These are phyloP conservation scores for Argentina anserina DNA, from an alignment of 306 rosid species.

Conservation along the genomic window DNA sequence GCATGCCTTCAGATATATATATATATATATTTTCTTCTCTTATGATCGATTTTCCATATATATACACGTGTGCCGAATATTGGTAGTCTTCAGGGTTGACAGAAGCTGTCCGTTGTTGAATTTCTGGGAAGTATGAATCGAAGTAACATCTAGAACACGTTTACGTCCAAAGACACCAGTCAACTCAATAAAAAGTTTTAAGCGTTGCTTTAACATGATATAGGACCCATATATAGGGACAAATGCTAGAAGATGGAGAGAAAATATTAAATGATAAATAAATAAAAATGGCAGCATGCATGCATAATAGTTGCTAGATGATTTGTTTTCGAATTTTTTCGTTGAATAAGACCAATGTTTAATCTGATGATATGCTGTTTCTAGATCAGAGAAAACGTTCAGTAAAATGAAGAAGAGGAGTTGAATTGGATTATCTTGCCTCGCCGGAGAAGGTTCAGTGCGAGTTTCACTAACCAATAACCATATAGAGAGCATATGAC, in stretches of 20 bases:
- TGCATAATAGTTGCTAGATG: neutral
- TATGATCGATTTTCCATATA: neutral
- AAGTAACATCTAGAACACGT: neutral
- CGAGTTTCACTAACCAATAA: too few relatives aligned
- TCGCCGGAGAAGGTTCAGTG: too few relatives aligned
- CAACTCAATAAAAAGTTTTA: neutral
- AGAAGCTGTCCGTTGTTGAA: constrained; percentile 16
- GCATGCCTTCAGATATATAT: too few relatives aligned
- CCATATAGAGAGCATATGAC: too few relatives aligned
- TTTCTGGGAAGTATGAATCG: neutral
- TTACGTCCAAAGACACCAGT: neutral
- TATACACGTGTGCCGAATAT: constrained; percentile 10
- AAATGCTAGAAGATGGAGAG: neutral
- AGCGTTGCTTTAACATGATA: neutral
- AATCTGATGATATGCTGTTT: neutral
- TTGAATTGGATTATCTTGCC: too few relatives aligned
- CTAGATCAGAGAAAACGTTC: too few relatives aligned
- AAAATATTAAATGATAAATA: neutral
- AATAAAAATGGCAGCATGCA: neutral
- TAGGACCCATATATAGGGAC: neutral
- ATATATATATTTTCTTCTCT: too few relatives aligned
- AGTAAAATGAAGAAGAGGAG: too few relatives aligned
- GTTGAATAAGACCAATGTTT: too few relatives aligned
- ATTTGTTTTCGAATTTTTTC: too few relatives aligned
- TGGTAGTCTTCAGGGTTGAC: constrained; percentile 12